Percentiles rank a stretch among this genome's conserved stretches.
These are phyloP conservation scores for Citrus australasica DNA, from an alignment of 345 rosid genomes.

Conservation along the genomic window DNA sequence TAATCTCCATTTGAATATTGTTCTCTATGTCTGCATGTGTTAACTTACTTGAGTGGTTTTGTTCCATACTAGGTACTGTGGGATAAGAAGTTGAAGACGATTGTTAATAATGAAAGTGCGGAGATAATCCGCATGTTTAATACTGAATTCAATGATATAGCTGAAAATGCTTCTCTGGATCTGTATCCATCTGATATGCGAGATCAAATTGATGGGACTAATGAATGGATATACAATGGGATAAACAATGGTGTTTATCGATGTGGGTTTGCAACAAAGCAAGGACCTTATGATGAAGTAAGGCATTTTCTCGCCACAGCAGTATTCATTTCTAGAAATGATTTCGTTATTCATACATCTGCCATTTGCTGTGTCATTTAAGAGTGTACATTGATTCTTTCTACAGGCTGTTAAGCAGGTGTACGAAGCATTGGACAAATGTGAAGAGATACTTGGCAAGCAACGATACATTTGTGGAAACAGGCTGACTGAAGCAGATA, in stretches of 20 bases:
- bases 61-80: constrained; percentile 38
- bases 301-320: neutral
- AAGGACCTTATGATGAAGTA: constrained; percentile 59
- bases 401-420: constrained; percentile 65
- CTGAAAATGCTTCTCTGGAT: constrained; percentile 41
- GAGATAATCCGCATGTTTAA: constrained; percentile 55
- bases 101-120: constrained; percentile 56
- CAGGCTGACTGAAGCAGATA: constrained; percentile 64
- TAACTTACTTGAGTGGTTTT: constrained; percentile 6
- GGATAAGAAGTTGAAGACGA: constrained; percentile 63
- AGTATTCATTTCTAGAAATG: neutral
- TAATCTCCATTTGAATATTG: neutral
- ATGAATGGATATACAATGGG: constrained; percentile 46
- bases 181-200: constrained; percentile 43
- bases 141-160: constrained; percentile 47
- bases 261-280: constrained; percentile 51
- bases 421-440: constrained; percentile 70
- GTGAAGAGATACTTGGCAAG: constrained; percentile 67
- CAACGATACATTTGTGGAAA: constrained; percentile 74
- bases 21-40: constrained; percentile 15
- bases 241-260: constrained; percentile 55
- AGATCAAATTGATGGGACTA: constrained; percentile 36
- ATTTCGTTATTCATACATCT: neutral
- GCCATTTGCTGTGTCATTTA: neutral
- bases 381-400: neutral